These are phyloP conservation scores for Boletus smithii DNA, from an alignment of 1,284 basidiomycete genomes.

Conservation along the genomic window DNA sequence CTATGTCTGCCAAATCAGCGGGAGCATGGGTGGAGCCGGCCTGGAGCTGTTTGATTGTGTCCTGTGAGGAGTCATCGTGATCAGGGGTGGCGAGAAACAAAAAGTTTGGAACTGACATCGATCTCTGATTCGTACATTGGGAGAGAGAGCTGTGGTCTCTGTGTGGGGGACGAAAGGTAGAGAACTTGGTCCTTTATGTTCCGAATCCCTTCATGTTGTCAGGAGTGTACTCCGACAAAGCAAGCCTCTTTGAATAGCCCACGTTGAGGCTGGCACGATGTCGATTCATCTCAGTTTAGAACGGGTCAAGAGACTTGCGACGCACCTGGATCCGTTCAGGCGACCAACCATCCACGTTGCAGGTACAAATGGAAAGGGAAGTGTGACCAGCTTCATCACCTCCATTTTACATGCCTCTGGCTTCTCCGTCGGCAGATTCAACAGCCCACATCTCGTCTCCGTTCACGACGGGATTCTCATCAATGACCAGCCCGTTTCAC, in stretches of 20 bases:
- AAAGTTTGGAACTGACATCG: slow-evolving; percentile 10
- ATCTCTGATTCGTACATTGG: slow-evolving; percentile 21
- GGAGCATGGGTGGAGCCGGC: slow-evolving; percentile 23
- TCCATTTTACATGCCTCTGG: slow-evolving; percentile 62
- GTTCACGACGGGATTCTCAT: slow-evolving; percentile 79
- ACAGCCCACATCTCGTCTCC: slow-evolving; percentile 87
- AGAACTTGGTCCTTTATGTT: too few species aligned
- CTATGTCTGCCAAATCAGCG: slow-evolving; percentile 17
- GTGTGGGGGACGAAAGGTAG: neutral
- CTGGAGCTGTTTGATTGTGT: slow-evolving; percentile 19
- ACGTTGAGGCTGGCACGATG: too few species aligned
- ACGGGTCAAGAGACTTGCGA: slow-evolving; percentile 61
- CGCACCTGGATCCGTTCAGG: slow-evolving; percentile 59
- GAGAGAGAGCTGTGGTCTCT: neutral
- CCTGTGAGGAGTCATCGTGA: slow-evolving; percentile 7
- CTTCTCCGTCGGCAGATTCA: slow-evolving; percentile 79
- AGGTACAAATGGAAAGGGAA: slow-evolving; percentile 98
- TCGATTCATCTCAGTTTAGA: slow-evolving; percentile 79
- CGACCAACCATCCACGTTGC: slow-evolving; percentile 90
- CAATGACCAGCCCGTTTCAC: slow-evolving; percentile 54
- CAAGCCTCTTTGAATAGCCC: too few species aligned
- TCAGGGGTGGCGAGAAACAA: neutral
- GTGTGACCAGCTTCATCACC: slow-evolving; percentile 80
- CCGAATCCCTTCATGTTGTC: too few species aligned
- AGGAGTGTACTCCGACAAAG: too few species aligned